Evolutionary conservation across 2,329 filamentous ascomycete species (phyloP), one percentile per base, ranked within the genome.

Genomic region (Fusarium vanettenii): DNA sequence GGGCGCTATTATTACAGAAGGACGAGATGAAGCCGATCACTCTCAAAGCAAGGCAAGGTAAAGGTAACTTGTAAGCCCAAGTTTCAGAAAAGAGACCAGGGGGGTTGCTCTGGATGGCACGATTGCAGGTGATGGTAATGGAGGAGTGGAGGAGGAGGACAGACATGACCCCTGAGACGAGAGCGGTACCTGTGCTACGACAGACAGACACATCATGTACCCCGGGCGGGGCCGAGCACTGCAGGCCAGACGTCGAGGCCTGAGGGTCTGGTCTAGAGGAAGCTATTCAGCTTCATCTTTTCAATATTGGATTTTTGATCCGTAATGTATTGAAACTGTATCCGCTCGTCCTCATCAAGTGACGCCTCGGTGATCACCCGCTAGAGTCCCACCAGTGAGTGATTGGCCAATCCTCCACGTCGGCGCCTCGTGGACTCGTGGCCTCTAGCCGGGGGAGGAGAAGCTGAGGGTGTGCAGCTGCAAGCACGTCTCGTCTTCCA

Each of bases 361-460:
- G 60, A 39, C 13, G 31, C 60, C 33, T 20, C 20, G 45, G 29
- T 22, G 41, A 62, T 37, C 60, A 50, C 41, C 60, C 60, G 60
- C 43, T 37, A 25, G 16, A 35, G 10, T 22, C 56, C 1, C 18
- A 35, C 11, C 31, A 62, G 10, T 31, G 48, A 62, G 10, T 31
- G 48, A 52, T 62, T 62, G 60, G 60, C 20, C 29, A 31, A 18
- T 16, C 41, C 29, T 48, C 43, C 41, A 33, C 31, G 60, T 31
- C 59, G 13, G 20, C 29, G 41, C 59, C 41, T 62, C 60, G 60
- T 62, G 60, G 60, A 25, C 43, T 50, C 60, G 39, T 45, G 59
- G 60, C 41, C 60, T 35, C n/a, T 35, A 37, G 55, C 33, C 31
- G 33, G 55, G 31, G 43, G 13, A 11, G 50, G 13, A 10, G 11